These are phyloP conservation scores for Amphibolis antarctica DNA, from an alignment of 106 monocot species.

Conservation along the genomic window DNA sequence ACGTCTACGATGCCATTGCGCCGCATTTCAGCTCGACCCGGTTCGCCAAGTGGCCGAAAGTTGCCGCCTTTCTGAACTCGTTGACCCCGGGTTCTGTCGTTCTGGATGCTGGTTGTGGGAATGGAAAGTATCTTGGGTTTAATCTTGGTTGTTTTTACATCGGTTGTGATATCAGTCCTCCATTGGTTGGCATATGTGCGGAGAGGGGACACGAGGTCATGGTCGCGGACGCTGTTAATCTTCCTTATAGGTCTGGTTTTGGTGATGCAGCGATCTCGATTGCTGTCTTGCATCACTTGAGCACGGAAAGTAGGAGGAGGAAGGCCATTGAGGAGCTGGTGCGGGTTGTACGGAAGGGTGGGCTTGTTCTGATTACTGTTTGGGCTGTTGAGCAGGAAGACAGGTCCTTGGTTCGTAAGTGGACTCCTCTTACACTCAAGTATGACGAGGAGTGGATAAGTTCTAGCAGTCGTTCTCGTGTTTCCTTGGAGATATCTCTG, in stretches of 20 bases:
- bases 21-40: conserved; percentile 94
- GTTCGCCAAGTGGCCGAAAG: conserved; percentile 94
- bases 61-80: conserved; percentile 65
- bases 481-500: conserved; percentile 19
- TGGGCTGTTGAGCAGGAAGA: conserved; percentile 98
- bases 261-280: conserved; percentile 92
- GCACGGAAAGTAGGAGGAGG: conserved; percentile 75
- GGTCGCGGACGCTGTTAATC: conserved; percentile 89
- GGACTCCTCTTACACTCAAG: conserved; percentile 75
- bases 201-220: conserved; percentile 59
- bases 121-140: conserved; percentile 83
- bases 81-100: conserved; percentile 54
- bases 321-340: conserved; percentile 84
- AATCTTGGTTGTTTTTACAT: conserved; percentile 58
- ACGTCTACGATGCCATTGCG: conserved; percentile 88
- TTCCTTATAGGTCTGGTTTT: conserved; percentile 58
- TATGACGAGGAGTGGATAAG: conserved; percentile 85
- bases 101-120: conserved; percentile 89
- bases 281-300: conserved; percentile 88
- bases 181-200: conserved; percentile 71
- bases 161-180: conserved; percentile 84
- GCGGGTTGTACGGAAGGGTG: conserved; percentile 58
- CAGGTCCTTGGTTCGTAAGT: conserved; percentile 52
- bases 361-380: conserved; percentile 78
- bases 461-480: conserved; percentile 24